Evolutionary conservation across 2,329 filamentous ascomycete species (phyloP), one percentile per base, ranked within the genome.

Genomic region (Aquanectria penicillioides): DNA sequence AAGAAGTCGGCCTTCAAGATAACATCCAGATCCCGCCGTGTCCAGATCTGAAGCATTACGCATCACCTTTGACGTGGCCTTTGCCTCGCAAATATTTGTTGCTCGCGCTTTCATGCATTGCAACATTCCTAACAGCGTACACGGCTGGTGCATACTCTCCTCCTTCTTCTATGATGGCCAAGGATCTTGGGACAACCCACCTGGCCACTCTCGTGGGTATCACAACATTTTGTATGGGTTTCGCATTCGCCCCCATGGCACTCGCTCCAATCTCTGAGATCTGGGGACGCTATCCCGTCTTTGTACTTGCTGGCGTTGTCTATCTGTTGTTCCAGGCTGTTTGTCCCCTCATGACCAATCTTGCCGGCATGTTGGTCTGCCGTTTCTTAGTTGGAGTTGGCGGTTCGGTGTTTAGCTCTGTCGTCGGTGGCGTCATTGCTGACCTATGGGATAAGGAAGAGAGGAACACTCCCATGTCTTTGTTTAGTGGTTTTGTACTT

Each of bases 391-490:
- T 88, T 9, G 94, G 94, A 2, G 86, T 88, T n/a, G 91, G 91
- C 6, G 89, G 86, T 6, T 93, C 89, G 44, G 88, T 83, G 0
- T 97, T 96, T 71, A 93, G 90, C 38, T 95, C 92, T 18, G 94
- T 97, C 83, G 90, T 97, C 0, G 94, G 94, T n/a, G 94, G 94
- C 4, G 91, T 97, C 4, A 89, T 97, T 34, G 90, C 90, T 47
- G 94, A 97, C 70, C 85, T 97, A 57, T 97, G 93, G 78, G 86
- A 89, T 43, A 87, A 91, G 9, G 79, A 91, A 58, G 88, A 91
- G 38, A 83, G 94, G 28, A 97, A 97, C 68, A 93, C 90, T 0
- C 91, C 94, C 0, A 97, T 97, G 94, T 89, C 92, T 0, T 73
- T 97, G 0, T 97, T 97, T 74, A 90, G 90, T n/a, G 92, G 90